These are phyloP conservation scores for Penicillium sp. DNA, from an alignment of 2,329 filamentous ascomycete species.

Conservation along the genomic window DNA sequence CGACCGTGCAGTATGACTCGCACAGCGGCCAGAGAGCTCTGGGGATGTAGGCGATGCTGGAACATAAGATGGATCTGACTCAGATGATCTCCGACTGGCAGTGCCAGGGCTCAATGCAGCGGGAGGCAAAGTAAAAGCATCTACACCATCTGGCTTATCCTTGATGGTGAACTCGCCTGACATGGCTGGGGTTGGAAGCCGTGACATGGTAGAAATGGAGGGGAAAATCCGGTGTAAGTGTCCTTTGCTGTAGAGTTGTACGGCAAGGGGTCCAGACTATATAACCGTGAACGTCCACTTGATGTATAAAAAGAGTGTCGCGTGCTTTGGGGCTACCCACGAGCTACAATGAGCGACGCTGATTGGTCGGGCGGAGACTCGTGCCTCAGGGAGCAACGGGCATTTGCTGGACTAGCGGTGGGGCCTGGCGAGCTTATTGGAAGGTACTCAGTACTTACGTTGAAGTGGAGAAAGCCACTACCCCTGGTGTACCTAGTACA, in stretches of 20 bases:
- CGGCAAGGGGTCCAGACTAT: constrained; percentile 13
- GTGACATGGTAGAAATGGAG: constrained; percentile 30
- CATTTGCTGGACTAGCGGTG: constrained; percentile 24
- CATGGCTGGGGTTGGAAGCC: constrained; percentile 41
- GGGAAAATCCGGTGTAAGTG: neutral
- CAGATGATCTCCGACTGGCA: constrained; percentile 30
- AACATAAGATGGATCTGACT: constrained; percentile 30
- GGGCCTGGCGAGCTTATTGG: constrained; percentile 25
- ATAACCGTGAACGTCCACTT: constrained; percentile 7
- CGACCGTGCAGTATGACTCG: constrained; percentile 28
- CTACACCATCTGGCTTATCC: constrained; percentile 36
- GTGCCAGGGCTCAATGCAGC: constrained; percentile 35
- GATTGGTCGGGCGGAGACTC: constrained; percentile 29
- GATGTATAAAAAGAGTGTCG: constrained; percentile 30
- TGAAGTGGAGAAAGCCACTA: neutral
- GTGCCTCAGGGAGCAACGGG: constrained; percentile 28
- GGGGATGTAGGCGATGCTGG: constrained; percentile 39
- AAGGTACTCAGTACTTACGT: constrained; percentile 3
- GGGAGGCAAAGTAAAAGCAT: constrained; percentile 38
- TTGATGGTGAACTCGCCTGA: constrained; percentile 41
- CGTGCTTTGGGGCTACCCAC: constrained; percentile 37
- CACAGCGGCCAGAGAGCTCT: constrained; percentile 23
- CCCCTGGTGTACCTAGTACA: neutral
- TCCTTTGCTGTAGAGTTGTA: neutral
- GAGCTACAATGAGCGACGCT: constrained; percentile 22